Percentiles rank a stretch among this genome's conserved stretches.
Evolutionary conservation across 2,329 filamentous ascomycete genomes (phyloP).

Genomic region (Gaeumannomyces tritici): DNA sequence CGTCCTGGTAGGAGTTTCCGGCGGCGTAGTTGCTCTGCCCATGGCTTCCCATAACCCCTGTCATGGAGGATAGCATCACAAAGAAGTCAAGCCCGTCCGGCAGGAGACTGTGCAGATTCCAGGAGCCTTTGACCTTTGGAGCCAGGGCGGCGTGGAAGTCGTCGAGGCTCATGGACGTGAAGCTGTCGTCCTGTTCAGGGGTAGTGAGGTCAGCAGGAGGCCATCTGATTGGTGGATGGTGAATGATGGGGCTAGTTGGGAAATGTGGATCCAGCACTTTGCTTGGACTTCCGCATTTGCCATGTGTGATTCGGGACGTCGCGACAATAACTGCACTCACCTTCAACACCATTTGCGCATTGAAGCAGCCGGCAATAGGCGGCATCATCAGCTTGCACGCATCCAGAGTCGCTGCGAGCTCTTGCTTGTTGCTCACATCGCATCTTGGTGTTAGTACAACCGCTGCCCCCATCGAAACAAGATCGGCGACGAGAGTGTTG

Average conservation of each 20-base stretch:
- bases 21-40: constrained; percentile 19
- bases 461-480: background rate
- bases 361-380: constrained; percentile 23
- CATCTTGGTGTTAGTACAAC: background rate
- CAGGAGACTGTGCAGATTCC: constrained; percentile 18
- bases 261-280: no score
- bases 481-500: background rate
- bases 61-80: constrained; percentile 16
- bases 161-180: constrained; percentile 3
- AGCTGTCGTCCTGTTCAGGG: constrained; percentile 6
- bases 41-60: constrained; percentile 13
- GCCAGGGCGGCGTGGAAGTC: constrained; percentile 8
- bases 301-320: no score
- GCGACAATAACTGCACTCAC: background rate
- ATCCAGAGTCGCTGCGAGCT: background rate
- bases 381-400: constrained; percentile 4
- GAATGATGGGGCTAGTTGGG: no score
- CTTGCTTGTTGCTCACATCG: background rate
- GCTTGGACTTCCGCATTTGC: no score
- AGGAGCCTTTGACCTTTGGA: constrained; percentile 21
- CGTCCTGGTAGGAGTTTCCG: constrained; percentile 23
- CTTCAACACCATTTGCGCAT: constrained; percentile 18
- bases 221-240: background rate
- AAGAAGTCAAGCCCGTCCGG: constrained; percentile 19
- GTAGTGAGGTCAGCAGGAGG: background rate